Evolutionary conservation across 1,284 basidiomycete genomes (phyloP).

Genomic region (Porogramme epimiltina): DNA sequence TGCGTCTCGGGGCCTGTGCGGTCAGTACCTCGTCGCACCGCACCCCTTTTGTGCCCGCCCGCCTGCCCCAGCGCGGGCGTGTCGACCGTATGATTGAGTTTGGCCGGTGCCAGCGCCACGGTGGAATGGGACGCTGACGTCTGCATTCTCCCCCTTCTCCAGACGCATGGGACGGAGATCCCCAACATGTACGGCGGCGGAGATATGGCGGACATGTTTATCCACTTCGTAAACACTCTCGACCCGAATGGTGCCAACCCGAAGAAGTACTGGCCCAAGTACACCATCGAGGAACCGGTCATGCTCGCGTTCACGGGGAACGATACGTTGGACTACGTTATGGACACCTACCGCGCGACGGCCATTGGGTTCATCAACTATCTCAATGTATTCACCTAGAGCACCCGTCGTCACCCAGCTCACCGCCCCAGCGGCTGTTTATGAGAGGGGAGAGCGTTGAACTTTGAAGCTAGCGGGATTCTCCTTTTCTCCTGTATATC

Average conservation of each 20-base stretch:
- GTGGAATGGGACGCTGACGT: too few species aligned
- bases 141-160: neutral
- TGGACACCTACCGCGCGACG: conserved; percentile 43
- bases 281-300: conserved; percentile 36
- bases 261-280: conserved; percentile 47
- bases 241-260: conserved; percentile 37
- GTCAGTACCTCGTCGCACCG: too few species aligned
- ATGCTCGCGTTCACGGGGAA: conserved; percentile 46
- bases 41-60: too few species aligned
- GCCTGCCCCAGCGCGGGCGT: too few species aligned
- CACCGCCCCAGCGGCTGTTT: too few species aligned
- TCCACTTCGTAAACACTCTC: conserved; percentile 8
- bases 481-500: too few species aligned
- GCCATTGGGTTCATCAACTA: neutral
- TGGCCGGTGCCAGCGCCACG: too few species aligned
- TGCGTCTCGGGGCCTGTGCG: too few species aligned
- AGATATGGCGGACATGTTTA: conserved; percentile 7
- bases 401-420: too few species aligned
- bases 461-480: too few species aligned
- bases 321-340: conserved; percentile 33
- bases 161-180: conserved; percentile 8
- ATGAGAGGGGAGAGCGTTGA: too few species aligned
- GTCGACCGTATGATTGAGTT: too few species aligned
- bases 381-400: neutral
- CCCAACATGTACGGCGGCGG: conserved; percentile 9